A percentile compares a stretch with the other conserved stretches of the same genome.
Conservation (phyloP, 2,329 filamentous ascomycete genomes). For the Cladosporium sp. region DNA sequence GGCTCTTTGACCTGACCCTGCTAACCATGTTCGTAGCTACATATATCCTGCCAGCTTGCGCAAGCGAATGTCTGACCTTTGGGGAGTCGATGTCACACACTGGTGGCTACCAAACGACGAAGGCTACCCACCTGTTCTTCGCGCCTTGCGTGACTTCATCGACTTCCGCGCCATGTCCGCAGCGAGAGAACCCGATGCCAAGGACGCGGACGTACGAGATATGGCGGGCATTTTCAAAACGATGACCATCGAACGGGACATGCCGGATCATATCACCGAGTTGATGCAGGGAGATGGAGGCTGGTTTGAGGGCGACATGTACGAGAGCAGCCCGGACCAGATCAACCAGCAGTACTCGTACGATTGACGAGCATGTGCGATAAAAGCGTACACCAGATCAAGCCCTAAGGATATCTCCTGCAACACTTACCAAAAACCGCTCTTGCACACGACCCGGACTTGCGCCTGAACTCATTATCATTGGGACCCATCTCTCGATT, state of each 20-base stretch:
- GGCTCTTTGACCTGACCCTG: not conserved
- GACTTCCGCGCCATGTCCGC: slow-evolving; percentile 27
- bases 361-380: not conserved
- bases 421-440: not conserved
- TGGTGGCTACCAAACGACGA: slow-evolving; percentile 92
- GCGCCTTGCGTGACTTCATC: slow-evolving; percentile 74
- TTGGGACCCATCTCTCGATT: not conserved
- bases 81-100: slow-evolving; percentile 66
- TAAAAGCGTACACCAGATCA: not conserved
- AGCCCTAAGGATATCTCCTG: not conserved
- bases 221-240: slow-evolving; percentile 38
- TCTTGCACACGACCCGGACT: not conserved
- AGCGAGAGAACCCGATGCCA: slow-evolving; percentile 21
- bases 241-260: slow-evolving; percentile 22
- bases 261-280: slow-evolving; percentile 9
- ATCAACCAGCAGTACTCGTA: not conserved
- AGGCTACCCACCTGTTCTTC: slow-evolving; percentile 68
- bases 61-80: slow-evolving; percentile 69
- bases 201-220: slow-evolving; percentile 26
- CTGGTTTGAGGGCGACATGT: slow-evolving; percentile 11
- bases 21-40: slow-evolving; percentile 55
- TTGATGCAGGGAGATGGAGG: slow-evolving; percentile 7
- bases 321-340: slow-evolving; percentile 13
- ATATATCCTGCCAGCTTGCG: slow-evolving; percentile 75
- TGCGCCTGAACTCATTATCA: not conserved